Evolutionary conservation across 2,329 filamentous ascomycete genomes (phyloP), one percentile per base, ranked within the genome.

Genomic region (Fusarium pininemorale): DNA sequence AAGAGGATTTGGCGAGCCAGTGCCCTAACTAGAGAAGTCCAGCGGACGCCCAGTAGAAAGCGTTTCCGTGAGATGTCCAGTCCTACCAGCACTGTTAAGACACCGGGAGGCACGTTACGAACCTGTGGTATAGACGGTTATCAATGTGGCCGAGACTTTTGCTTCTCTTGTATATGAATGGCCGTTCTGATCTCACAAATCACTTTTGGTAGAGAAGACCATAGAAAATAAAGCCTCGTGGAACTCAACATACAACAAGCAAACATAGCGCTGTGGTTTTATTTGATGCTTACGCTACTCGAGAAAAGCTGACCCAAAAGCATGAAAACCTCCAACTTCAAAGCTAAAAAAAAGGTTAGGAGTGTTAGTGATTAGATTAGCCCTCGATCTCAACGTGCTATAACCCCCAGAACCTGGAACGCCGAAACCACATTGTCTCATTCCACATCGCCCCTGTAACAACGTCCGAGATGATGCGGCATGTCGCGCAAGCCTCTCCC

Each of bases 101-200:
- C 87, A 15, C 87, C 88, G 0, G 84, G 87, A 5, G 88, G 88
- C 3, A 85, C 85, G 20, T 73, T 84, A 73, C 82, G 87, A 58
- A 82, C 82, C 20, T 91, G 90, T 66, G 90, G 90, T 7, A 81
- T 87, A 71, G 84, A 86, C 72, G 89, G 87, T 18, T 91, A 87
- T 77, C 82, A 81, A 22, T 91, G 90, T 69, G 85, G 85, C 7
- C 83, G 87, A 61, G 86, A 89, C 69, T 91, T 91, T 80, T 91
- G 90, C 80, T 90, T 92, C 74, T 84, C 83, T 15, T 91, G 90
- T 75, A 81, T 89, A 66, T 83, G 66, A 66, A 57, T 15, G 7
- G 28, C 20, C 28, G 32, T 22, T 8, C 16, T 6, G 22, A 26
- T 51, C 18, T 37, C n/a, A 39, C 41, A 44, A 42, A 32, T 20